These are phyloP conservation scores for Lodderomyces orthopsilosis DNA, from an alignment of 1,139 yeast genomes.

Conservation along the genomic window DNA sequence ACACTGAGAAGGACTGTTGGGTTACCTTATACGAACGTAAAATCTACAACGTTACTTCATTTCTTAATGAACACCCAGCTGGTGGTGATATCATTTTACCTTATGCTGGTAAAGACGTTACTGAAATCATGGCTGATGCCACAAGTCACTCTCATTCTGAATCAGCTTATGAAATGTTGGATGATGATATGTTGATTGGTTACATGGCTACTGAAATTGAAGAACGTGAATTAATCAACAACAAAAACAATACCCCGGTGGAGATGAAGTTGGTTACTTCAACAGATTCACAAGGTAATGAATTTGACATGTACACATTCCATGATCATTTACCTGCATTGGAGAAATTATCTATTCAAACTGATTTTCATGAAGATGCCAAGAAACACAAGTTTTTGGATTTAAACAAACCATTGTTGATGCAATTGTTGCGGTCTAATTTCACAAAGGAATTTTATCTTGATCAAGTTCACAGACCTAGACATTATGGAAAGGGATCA, in stretches of 20 bases:
- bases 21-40: slow-evolving; percentile 72
- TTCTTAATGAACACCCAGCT: slow-evolving; percentile 84
- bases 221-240: slow-evolving; percentile 42
- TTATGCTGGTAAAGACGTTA: slow-evolving; percentile 81
- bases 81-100: slow-evolving; percentile 75
- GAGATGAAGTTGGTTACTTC: slow-evolving; percentile 31
- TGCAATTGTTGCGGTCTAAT: slow-evolving; percentile 71
- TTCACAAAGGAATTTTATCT: slow-evolving; percentile 86
- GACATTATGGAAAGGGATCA: slow-evolving; percentile 80
- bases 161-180: slow-evolving; percentile 83
- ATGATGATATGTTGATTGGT: slow-evolving; percentile 60
- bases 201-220: slow-evolving; percentile 46
- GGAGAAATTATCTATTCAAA: slow-evolving; percentile 68
- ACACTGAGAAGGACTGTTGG: slow-evolving; percentile 60
- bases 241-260: slow-evolving; percentile 40
- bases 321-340: slow-evolving; percentile 67
- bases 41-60: slow-evolving; percentile 77
- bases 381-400: slow-evolving; percentile 83
- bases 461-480: slow-evolving; percentile 95
- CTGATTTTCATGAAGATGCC: slow-evolving; percentile 72
- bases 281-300: slow-evolving; percentile 12
- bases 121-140: slow-evolving; percentile 71
- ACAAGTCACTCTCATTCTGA: slow-evolving; percentile 76
- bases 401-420: slow-evolving; percentile 71
- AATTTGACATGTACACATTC: slow-evolving; percentile 38